Base-by-base conservation (phyloP, 2,329 filamentous ascomycete genomes). In the Microdochium nivale region DNA sequence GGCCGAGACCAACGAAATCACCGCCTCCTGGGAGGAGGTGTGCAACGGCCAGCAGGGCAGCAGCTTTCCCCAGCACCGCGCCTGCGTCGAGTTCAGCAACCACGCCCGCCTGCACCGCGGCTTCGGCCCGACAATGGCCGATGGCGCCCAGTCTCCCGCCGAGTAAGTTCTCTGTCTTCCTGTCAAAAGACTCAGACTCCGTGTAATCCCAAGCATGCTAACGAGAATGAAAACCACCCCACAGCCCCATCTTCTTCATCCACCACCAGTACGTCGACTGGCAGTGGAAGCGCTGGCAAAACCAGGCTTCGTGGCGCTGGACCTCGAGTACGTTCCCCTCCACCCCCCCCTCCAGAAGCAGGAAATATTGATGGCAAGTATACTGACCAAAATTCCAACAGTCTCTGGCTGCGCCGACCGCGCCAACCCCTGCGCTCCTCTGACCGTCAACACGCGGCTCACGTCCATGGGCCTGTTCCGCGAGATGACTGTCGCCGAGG, bases 51-150 rank as follows among this genome's bases (percentile, higher is more conserved):
- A 47, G 44, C 27, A 30, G 27, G 27, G 27, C 27, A 53, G 52
- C n/a, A 19, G 35, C 19, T 51, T 52, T 35, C 33, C 49, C n/a
- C 51, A 50, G 25, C 51, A 53, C 23, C 49, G 50, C 24, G 25
- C 25, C 16, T 56, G 55, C 47, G 32, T 50, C 35, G 55, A 56
- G 51, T 51, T 47, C 40, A 62, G 62, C 25, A 63, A 58, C 57
- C 64, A 67, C 56, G 64, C 61, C 4, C 60, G 63, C 44, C 62
- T 62, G 52, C 64, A 67, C 59, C 65, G 65, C 61, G 62, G 62
- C 43, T 49, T 66, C 3, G 64, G 64, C 32, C 59, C 58, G 33
- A 56, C 62, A 48, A 67, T 67, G 64, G 56, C 63, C 10, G 63
- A 66, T 48, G 56, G 60, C 16, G 60, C 61, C 48, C 58, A 58